phyloP scores from a whole-genome alignment of 176 grass and related monocot species.

The Cocos nucifera region DNA sequence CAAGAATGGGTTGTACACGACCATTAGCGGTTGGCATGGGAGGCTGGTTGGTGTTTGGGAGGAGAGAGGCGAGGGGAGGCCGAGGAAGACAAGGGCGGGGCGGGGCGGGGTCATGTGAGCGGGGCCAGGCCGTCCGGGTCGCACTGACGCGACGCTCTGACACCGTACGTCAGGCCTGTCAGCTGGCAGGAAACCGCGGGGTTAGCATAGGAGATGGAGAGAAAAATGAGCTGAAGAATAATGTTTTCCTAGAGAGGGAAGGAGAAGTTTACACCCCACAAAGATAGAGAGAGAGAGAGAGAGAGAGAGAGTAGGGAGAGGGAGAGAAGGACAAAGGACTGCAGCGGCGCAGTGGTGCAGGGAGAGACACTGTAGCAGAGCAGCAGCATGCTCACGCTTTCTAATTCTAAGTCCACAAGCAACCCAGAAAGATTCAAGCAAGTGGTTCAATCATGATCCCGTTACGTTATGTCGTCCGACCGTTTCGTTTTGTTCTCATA shows the following conservation, averaged over 20 bases:
- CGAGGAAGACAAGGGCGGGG: neutral
- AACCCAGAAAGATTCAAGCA: no score
- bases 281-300: neutral
- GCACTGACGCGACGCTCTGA: constrained; percentile 8
- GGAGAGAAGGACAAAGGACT: neutral
- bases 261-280: no score
- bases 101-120: constrained; percentile 1
- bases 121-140: neutral
- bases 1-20: no score
- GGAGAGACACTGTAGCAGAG: neutral
- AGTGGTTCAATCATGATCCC: no score
- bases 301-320: neutral
- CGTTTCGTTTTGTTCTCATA: no score
- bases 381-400: neutral
- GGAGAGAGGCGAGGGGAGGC: neutral
- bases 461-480: no score
- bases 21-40: no score
- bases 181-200: constrained; percentile 11
- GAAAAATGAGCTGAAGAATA: no score
- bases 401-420: neutral
- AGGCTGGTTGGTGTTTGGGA: neutral
- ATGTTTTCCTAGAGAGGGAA: no score
- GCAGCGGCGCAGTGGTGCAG: neutral
- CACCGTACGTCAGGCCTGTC: constrained; percentile 9
- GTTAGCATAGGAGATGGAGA: no score